phyloP scores from a whole-genome alignment of 257 asterid genomes.

The Jasminum sambac region DNA sequence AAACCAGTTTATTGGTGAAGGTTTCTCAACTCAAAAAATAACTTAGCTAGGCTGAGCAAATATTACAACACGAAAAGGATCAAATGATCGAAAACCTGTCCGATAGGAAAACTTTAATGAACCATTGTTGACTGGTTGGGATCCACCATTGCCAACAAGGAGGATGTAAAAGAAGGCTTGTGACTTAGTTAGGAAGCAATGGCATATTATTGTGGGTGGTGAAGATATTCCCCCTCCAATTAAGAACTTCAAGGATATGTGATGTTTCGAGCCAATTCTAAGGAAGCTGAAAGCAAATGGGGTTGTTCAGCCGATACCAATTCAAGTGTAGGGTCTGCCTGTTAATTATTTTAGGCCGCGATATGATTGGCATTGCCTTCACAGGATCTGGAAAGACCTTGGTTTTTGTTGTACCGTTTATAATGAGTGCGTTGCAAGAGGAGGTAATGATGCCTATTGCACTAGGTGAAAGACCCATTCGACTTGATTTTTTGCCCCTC shows the following conservation, averaged over 20 bases:
- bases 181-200: conserved; percentile 71
- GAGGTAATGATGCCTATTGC: conserved; percentile 83
- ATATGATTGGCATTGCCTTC: conserved; percentile 92
- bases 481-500: conserved; percentile 86
- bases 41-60: not conserved
- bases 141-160: conserved; percentile 72
- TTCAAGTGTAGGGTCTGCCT: conserved; percentile 91
- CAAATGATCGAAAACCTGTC: conserved; percentile 41
- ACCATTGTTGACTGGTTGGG: conserved; percentile 82
- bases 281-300: conserved; percentile 68
- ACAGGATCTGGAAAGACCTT: conserved; percentile 91
- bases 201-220: conserved; percentile 88
- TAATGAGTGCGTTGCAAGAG: conserved; percentile 84
- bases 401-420: conserved; percentile 79
- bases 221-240: conserved; percentile 83
- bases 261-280: conserved; percentile 79
- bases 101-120: conserved; percentile 80
- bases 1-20: conserved; percentile 38
- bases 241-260: conserved; percentile 79
- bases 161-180: conserved; percentile 67
- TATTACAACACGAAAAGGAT: not conserved
- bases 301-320: conserved; percentile 83
- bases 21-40: conserved; percentile 8
- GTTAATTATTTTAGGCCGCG: conserved; percentile 76
- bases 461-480: conserved; percentile 88